Evolutionary conservation across 306 rosid genomes (phyloP).

Genomic region (Dryas drummondii): DNA sequence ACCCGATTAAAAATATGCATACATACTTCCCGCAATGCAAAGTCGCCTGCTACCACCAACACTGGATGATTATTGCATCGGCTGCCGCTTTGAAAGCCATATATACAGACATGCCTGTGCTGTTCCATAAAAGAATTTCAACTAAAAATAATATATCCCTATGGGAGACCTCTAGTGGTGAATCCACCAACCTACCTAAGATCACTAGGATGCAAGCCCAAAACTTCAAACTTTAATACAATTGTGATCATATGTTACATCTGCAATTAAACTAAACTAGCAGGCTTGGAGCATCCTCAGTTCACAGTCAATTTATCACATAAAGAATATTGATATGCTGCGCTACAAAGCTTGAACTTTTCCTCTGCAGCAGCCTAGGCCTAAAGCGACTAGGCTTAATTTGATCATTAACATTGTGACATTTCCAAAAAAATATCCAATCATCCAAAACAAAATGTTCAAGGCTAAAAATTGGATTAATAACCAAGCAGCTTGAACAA

Average conservation of each 20-base stretch:
- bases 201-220: background rate
- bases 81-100: slow-evolving; percentile 13
- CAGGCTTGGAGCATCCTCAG: slow-evolving; percentile 27
- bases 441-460: too few species aligned
- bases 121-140: background rate
- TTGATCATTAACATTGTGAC: too few species aligned
- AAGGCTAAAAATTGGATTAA: too few species aligned
- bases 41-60: slow-evolving; percentile 5
- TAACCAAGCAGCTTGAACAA: too few species aligned
- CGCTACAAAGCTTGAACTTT: slow-evolving; percentile 77
- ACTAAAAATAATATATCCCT: background rate
- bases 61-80: background rate
- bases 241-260: too few species aligned
- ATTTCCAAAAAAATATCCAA: too few species aligned
- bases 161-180: background rate
- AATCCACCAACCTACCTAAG: background rate
- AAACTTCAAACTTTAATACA: too few species aligned
- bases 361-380: slow-evolving; percentile 68
- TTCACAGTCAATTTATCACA: slow-evolving; percentile 56
- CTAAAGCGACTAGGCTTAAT: too few species aligned
- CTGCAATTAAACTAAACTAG: background rate
- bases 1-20: background rate
- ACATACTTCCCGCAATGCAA: slow-evolving; percentile 4
- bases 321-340: slow-evolving; percentile 66
- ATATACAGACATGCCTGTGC: background rate